Conservation (phyloP, 2,329 filamentous ascomycete species). For the Ophiostoma perfectum region DNA sequence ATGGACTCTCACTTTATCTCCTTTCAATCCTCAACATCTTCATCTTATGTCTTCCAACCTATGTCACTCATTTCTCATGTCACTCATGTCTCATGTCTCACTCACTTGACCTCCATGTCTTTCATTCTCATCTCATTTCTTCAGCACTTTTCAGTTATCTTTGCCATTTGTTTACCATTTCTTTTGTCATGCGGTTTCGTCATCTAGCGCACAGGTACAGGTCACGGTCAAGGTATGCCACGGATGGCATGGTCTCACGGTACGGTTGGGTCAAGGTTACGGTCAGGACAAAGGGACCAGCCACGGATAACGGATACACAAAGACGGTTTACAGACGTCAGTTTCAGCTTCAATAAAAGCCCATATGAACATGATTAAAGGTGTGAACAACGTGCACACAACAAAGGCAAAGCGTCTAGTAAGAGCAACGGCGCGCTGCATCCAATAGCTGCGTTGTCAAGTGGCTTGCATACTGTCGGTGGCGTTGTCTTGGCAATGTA, state of each 20-base stretch:
- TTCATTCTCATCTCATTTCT: not conserved
- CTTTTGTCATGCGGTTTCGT: not conserved
- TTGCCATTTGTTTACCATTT: not conserved
- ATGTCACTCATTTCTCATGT: not conserved
- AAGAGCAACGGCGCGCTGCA: too few species aligned
- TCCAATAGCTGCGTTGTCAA: too few species aligned
- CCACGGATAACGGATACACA: not conserved
- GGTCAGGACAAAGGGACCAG: not conserved
- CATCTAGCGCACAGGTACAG: not conserved
- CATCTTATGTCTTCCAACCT: not conserved
- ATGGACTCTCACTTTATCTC: not conserved
- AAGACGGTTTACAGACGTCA: not conserved
- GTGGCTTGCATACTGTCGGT: too few species aligned
- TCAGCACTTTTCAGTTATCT: too few species aligned
- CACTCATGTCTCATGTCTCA: not conserved
- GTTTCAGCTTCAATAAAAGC: not conserved
- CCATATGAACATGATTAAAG: too few species aligned
- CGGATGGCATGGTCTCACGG: not conserved
- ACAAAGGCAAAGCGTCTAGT: too few species aligned
- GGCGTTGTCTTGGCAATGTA: too few species aligned
- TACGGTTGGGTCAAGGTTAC: not conserved
- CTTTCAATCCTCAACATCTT: not conserved
- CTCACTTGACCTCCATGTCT: not conserved
- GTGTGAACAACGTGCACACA: too few species aligned
- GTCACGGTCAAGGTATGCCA: not conserved